Evolutionary conservation across 1,139 yeast species (phyloP), one percentile per base, ranked within the genome.

Genomic region (Protomyces gravidus): DNA sequence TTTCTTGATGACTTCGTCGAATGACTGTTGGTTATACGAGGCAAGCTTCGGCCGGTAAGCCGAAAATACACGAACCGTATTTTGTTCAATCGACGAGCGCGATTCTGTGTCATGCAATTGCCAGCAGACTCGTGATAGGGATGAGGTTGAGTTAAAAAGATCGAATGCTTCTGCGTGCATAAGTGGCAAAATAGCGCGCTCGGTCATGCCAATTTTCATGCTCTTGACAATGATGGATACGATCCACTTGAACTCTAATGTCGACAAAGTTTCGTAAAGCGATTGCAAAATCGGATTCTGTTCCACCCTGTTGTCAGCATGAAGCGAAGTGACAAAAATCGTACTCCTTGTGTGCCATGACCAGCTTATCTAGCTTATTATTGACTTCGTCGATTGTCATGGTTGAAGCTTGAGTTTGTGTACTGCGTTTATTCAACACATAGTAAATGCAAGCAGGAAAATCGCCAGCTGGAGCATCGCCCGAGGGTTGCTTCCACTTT

Each of bases 111-210:
- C 84, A 52, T 73, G 70, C 15, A 89, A 74, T 61, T 76, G 80
- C 71, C 82, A 75, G 63, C 89, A 81, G 0, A 88, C 84, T 9
- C 78, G 74, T 61, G 81, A 76, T 53, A 90, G 71, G 65, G 82
- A 82, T 61, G 83, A 82, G n/a, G 90, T 86, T 6, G 86, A 81
- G 61, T 82, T 81, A 64, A 78, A 81, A 27, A 87, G 77, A 1
- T 78, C 77, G 13, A 78, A 75, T 0, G 95, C 94, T 69, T 88
- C 90, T 0, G 90, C 90, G 68, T 89, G 95, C 89, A 94, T 89
- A 33, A 74, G 68, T n/a, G 72, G 68, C 49, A 89, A 73, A 62
- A 89, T 76, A n/a, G 77, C 73, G 56, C 78, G 76, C 66, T 87
- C 95, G 61, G 84, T 78, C 13, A 82, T 78, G 1, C 83, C 80